These are phyloP conservation scores for Metschnikowia dekortorum DNA, from an alignment of 805 yeast species.

Conservation along the genomic window DNA sequence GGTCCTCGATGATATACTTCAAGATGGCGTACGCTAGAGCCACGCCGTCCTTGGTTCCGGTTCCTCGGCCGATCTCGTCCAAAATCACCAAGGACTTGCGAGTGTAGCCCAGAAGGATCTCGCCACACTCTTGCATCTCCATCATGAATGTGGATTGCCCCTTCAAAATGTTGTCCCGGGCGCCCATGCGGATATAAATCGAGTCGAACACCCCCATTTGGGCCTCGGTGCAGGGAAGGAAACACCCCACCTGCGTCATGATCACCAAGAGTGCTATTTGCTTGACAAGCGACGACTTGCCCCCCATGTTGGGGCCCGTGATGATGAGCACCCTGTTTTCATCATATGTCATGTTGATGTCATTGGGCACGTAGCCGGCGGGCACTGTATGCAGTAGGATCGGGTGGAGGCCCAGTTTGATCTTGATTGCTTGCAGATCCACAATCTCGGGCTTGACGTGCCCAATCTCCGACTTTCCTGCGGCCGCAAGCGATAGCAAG, in stretches of 20 bases:
- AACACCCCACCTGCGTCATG: constrained; percentile 76
- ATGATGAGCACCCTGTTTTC: constrained; percentile 54
- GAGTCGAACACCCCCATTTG: constrained; percentile 67
- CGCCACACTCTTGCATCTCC: constrained; percentile 63
- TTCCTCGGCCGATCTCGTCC: constrained; percentile 84
- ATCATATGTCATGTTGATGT: constrained; percentile 45
- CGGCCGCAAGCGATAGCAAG: constrained; percentile 13
- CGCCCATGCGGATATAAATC: constrained; percentile 81
- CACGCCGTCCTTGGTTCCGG: constrained; percentile 67
- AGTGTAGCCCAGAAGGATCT: constrained; percentile 52
- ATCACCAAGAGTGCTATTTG: constrained; percentile 67
- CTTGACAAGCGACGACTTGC: constrained; percentile 72
- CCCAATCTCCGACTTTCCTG: neutral
- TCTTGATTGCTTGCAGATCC: constrained; percentile 39
- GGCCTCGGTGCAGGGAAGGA: constrained; percentile 62
- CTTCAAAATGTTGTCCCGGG: constrained; percentile 66
- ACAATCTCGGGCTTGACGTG: constrained; percentile 28
- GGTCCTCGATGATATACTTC: constrained; percentile 45
- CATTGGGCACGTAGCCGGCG: constrained; percentile 59
- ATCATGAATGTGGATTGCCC: constrained; percentile 85
- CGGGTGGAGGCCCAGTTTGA: constrained; percentile 63
- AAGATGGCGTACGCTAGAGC: constrained; percentile 75
- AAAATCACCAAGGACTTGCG: constrained; percentile 55
- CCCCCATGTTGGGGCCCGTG: constrained; percentile 90
- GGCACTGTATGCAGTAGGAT: constrained; percentile 49